phyloP scores from a whole-genome alignment of 495 filamentous ascomycete species.

The Podospora pseudocomata region DNA sequence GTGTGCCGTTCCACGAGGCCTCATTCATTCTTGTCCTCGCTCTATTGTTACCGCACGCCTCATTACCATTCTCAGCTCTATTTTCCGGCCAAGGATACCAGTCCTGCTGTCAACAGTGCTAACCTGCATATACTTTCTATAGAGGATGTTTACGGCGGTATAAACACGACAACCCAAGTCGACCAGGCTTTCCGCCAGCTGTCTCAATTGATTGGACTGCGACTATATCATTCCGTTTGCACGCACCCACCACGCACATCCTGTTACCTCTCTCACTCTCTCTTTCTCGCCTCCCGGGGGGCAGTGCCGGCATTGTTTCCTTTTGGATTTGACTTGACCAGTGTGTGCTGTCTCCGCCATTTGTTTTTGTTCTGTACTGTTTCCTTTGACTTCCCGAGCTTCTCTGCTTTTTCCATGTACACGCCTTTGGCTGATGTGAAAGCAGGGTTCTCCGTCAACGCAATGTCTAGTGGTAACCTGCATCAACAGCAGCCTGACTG shows the following conservation, averaged over 20 bases:
- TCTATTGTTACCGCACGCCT: not conserved
- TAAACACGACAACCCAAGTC: not conserved
- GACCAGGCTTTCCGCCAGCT: not conserved
- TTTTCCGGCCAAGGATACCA: not conserved
- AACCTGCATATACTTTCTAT: not conserved
- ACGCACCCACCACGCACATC: not conserved
- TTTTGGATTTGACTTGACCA: not conserved
- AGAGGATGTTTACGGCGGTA: not conserved
- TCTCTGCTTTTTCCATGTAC: not conserved
- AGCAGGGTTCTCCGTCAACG: not conserved
- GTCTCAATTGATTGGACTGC: not conserved
- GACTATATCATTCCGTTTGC: not conserved
- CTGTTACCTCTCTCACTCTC: not conserved
- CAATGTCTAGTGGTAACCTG: not conserved
- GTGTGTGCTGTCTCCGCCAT: not conserved
- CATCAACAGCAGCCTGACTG: not conserved
- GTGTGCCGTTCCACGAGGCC: not conserved
- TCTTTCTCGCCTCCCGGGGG: not conserved
- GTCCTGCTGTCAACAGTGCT: not conserved
- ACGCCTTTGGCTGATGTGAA: not conserved
- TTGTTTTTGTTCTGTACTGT: not conserved
- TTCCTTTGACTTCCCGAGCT: not conserved
- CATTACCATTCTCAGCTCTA: not conserved
- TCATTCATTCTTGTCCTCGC: not conserved
- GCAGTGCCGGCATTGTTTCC: not conserved